phyloP scores from a whole-genome alignment of 148 eudicot genomes.

The Nepenthes mirabilis region DNA sequence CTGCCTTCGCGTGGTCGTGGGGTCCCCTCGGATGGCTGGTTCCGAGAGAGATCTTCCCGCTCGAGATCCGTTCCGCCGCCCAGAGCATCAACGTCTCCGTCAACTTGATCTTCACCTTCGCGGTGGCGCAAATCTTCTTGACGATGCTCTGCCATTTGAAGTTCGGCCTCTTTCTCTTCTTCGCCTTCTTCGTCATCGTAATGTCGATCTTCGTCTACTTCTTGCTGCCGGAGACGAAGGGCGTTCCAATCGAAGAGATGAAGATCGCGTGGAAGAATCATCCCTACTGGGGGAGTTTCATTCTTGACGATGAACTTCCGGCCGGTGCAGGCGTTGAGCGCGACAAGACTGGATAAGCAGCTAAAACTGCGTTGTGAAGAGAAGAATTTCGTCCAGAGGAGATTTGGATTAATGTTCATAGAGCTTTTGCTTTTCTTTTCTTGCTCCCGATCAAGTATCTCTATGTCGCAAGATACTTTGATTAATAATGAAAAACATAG shows the following conservation, averaged over 20 bases:
- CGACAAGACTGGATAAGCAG: neutral
- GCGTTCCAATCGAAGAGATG: slow-evolving; percentile 20
- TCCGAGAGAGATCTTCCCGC: slow-evolving; percentile 19
- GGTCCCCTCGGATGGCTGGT: slow-evolving; percentile 71
- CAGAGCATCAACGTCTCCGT: slow-evolving; percentile 65
- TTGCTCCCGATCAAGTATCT: too few species aligned
- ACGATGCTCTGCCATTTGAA: slow-evolving; percentile 65
- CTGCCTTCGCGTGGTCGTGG: slow-evolving; percentile 91
- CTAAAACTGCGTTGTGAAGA: too few species aligned
- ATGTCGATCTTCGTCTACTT: slow-evolving; percentile 56
- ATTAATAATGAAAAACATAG: too few species aligned
- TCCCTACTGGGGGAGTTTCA: slow-evolving; percentile 54
- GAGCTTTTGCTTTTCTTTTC: too few species aligned
- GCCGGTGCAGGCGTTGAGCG: slow-evolving; percentile 15
- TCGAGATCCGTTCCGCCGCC: slow-evolving; percentile 72
- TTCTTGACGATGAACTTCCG: slow-evolving; percentile 29
- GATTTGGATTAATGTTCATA: too few species aligned
- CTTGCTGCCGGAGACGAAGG: slow-evolving; percentile 78
- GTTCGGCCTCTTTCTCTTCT: slow-evolving; percentile 64
- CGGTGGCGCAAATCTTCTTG: slow-evolving; percentile 53
- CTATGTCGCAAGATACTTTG: too few species aligned
- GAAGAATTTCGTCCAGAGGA: too few species aligned
- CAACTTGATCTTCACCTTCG: slow-evolving; percentile 75
- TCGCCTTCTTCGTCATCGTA: slow-evolving; percentile 46
- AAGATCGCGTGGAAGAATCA: slow-evolving; percentile 64